Conservation (phyloP, 2,329 filamentous ascomycete species). For the Chaetomium olivaceum region DNA sequence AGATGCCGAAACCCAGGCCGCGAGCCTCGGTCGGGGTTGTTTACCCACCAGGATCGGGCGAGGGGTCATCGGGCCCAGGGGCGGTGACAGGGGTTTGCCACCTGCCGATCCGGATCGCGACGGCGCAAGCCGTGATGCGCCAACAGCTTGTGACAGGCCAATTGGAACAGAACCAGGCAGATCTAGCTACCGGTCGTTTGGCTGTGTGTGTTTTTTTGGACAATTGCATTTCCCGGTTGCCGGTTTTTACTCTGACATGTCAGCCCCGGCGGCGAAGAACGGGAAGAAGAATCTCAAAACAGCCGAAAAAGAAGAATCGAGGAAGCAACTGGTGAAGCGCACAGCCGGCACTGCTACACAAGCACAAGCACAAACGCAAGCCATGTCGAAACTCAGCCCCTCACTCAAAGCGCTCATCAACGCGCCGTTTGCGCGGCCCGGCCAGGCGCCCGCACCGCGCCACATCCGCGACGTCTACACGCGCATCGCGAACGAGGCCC, state of each 20-base stretch:
- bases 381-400: slow-evolving; percentile 72
- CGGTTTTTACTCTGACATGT: neutral
- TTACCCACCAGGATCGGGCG: slow-evolving; percentile 12
- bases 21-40: slow-evolving; percentile 6
- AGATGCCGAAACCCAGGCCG: neutral
- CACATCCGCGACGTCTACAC: slow-evolving; percentile 65
- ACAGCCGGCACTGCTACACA: neutral
- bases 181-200: slow-evolving; percentile 2
- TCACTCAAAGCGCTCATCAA: slow-evolving; percentile 74
- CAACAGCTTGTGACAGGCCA: neutral
- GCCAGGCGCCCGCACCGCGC: slow-evolving; percentile 63
- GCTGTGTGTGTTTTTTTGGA: neutral
- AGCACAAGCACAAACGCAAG: slow-evolving; percentile 19
- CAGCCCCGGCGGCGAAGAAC: neutral
- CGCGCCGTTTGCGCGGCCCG: slow-evolving; percentile 65
- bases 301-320: neutral
- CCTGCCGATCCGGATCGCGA: slow-evolving; percentile 6
- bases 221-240: neutral
- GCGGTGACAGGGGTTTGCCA: neutral
- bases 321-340: neutral
- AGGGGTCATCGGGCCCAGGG: neutral
- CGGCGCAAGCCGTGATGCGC: slow-evolving; percentile 2
- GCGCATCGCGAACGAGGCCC: slow-evolving; percentile 63
- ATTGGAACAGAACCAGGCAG: neutral
- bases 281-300: neutral